Evolutionary conservation across 805 yeast genomes (phyloP).

Genomic region (Pichia gijzeniarum): DNA sequence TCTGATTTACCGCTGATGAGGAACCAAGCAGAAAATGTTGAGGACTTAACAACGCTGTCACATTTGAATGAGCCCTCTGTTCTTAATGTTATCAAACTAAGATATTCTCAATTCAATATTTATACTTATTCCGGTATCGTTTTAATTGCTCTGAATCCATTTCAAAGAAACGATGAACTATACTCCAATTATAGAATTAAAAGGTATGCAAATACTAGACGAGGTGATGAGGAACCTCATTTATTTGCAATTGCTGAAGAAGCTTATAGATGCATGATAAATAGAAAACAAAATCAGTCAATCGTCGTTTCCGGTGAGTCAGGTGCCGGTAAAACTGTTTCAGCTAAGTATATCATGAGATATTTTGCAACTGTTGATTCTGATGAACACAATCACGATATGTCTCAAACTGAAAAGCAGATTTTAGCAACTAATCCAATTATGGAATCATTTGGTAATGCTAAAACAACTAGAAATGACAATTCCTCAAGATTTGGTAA

Average conservation of each 20-base stretch:
- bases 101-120: constrained; percentile 84
- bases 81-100: constrained; percentile 81
- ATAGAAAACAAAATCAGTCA: constrained; percentile 81
- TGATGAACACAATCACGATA: constrained; percentile 44
- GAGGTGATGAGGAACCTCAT: constrained; percentile 97
- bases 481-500: constrained; percentile 97
- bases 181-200: constrained; percentile 91
- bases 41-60: constrained; percentile 87
- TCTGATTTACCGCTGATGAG: constrained; percentile 69
- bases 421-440: constrained; percentile 95
- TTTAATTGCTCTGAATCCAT: constrained; percentile 92
- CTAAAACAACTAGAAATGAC: constrained; percentile 94
- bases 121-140: constrained; percentile 97
- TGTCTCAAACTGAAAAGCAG: constrained; percentile 89
- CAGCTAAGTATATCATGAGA: constrained; percentile 96
- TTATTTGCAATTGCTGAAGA: constrained; percentile 97
- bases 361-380: constrained; percentile 91
- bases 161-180: constrained; percentile 83
- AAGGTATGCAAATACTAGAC: constrained; percentile 84
- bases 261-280: constrained; percentile 91
- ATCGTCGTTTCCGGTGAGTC: constrained; percentile 97
- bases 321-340: constrained; percentile 97
- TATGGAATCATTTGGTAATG: constrained; percentile 98
- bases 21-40: constrained; percentile 91
- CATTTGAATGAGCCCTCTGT: constrained; percentile 96